phyloP scores from a whole-genome alignment of 2,329 filamentous ascomycete genomes.

The Westerdykella ornata region DNA sequence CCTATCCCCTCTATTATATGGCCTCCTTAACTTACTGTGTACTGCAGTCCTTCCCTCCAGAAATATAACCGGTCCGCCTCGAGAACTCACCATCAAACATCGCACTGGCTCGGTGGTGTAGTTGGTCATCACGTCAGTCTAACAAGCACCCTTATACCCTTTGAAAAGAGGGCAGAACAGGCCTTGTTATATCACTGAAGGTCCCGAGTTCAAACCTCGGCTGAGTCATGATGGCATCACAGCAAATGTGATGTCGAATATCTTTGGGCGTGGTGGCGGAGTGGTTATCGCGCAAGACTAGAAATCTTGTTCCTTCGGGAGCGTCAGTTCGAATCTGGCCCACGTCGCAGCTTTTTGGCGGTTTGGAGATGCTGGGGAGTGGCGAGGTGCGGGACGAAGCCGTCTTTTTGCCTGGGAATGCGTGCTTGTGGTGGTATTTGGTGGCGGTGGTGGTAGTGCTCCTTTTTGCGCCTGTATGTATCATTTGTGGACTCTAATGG shows the following conservation, averaged over 20 bases:
- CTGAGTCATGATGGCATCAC: slow-evolving; percentile 4
- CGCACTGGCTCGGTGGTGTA: slow-evolving; percentile 36
- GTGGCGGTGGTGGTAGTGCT: too few species aligned
- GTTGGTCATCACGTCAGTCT: slow-evolving; percentile 45
- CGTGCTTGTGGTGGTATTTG: neutral
- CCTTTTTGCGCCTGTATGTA: too few species aligned
- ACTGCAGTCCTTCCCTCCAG: neutral
- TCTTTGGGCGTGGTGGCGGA: slow-evolving; percentile 29
- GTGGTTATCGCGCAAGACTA: slow-evolving; percentile 36
- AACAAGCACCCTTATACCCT: slow-evolving; percentile 20
- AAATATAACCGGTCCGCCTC: neutral
- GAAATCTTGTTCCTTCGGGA: slow-evolving; percentile 37
- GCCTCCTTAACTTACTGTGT: too few species aligned
- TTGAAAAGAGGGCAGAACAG: too few species aligned
- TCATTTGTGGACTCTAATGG: too few species aligned
- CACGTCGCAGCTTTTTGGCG: slow-evolving; percentile 20
- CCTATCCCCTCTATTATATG: too few species aligned
- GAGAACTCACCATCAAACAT: neutral
- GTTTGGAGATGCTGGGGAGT: neutral
- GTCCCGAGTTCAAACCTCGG: slow-evolving; percentile 10
- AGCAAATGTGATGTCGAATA: neutral
- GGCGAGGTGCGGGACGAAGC: neutral
- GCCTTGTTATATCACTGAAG: slow-evolving; percentile 7
- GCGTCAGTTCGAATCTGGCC: slow-evolving; percentile 33
- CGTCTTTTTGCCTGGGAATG: neutral